A percentile compares a stretch with the other conserved stretches of the same genome.
Evolutionary conservation across 139 green algal genomes (phyloP).

Genomic region (Volvox africanus): DNA sequence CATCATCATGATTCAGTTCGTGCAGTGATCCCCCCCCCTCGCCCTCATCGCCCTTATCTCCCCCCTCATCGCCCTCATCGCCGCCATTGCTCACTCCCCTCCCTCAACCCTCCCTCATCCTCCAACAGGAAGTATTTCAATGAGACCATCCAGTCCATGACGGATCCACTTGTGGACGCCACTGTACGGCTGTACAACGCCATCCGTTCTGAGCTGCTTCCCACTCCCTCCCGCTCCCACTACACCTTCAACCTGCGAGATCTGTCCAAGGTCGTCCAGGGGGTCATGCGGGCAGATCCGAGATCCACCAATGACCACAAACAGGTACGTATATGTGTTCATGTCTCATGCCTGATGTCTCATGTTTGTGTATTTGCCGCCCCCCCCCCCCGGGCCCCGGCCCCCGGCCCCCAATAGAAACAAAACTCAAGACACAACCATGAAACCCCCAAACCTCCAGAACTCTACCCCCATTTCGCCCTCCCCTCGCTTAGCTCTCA

Average conservation of each 20-base stretch:
- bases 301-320: slow-evolving; percentile 47
- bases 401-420: no score
- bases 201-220: slow-evolving; percentile 77
- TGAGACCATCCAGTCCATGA: slow-evolving; percentile 58
- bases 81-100: background rate
- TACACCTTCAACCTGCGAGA: slow-evolving; percentile 90
- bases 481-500: no score
- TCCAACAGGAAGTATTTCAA: slow-evolving; percentile 66
- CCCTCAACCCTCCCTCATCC: background rate
- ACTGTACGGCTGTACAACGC: slow-evolving; percentile 80
- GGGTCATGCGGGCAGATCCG: slow-evolving; percentile 78
- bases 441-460: no score
- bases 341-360: background rate
- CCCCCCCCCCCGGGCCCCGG: no score
- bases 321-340: slow-evolving; percentile 47
- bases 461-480: no score
- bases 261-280: slow-evolving; percentile 81
- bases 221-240: slow-evolving; percentile 79
- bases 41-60: background rate
- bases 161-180: slow-evolving; percentile 56
- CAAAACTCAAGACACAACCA: no score
- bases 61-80: background rate
- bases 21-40: background rate
- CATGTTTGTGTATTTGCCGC: no score
- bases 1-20: no score